Percentiles rank a stretch among this genome's conserved stretches.
phyloP scores from a whole-genome alignment of 1,284 basidiomycete species.

The Lignosus rhinocerotis region DNA sequence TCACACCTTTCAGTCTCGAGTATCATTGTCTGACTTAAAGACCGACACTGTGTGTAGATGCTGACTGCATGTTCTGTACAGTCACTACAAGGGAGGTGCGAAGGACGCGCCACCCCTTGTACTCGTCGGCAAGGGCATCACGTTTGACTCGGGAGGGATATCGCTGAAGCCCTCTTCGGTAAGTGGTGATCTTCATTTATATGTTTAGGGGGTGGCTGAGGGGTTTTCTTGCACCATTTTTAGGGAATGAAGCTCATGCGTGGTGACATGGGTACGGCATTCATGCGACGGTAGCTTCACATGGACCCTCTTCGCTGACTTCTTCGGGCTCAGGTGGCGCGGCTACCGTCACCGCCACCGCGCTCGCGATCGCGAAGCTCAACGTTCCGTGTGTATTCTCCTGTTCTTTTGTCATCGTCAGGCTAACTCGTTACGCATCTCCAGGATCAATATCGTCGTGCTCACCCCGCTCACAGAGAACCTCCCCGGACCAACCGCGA shows the following conservation, averaged over 20 bases:
- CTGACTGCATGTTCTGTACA: constrained; percentile 28
- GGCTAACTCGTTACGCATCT: constrained; percentile 1
- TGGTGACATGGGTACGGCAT: constrained; percentile 72
- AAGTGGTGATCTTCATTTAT: constrained; percentile 30
- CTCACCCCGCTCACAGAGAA: constrained; percentile 85
- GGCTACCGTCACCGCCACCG: constrained; percentile 73
- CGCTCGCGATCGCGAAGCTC: constrained; percentile 80
- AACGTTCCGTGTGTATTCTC: constrained; percentile 60
- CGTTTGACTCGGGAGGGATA: constrained; percentile 90
- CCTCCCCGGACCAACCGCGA: constrained; percentile 83
- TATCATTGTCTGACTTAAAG: not conserved
- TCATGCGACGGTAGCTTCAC: not conserved
- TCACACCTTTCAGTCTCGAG: too few relatives aligned
- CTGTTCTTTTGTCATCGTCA: not conserved
- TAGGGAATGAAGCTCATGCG: constrained; percentile 82
- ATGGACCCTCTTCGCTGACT: not conserved
- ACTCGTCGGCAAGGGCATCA: constrained; percentile 88
- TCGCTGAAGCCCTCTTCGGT: constrained; percentile 79
- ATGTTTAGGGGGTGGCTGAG: not conserved
- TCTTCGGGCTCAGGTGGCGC: constrained; percentile 59
- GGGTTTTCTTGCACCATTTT: not conserved
- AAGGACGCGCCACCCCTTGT: constrained; percentile 64
- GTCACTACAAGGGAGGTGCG: constrained; percentile 79
- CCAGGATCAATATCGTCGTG: constrained; percentile 74
- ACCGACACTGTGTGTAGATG: too few relatives aligned